A percentile compares a stretch with the other conserved stretches of the same genome.
These are phyloP conservation scores for Aspergillus nomiae DNA, from an alignment of 2,329 filamentous ascomycete genomes.

Conservation along the genomic window DNA sequence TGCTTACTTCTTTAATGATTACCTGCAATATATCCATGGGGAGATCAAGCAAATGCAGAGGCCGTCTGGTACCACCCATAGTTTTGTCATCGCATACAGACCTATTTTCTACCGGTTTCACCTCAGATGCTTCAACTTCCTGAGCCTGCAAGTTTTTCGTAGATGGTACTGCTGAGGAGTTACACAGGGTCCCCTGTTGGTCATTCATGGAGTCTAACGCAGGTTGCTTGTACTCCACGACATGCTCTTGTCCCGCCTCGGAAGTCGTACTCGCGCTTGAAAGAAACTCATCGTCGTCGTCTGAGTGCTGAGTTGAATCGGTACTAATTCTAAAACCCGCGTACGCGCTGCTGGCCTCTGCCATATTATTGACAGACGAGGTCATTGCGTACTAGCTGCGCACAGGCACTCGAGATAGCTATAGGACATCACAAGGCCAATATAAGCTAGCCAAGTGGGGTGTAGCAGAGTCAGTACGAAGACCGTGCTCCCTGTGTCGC, in stretches of 20 bases:
- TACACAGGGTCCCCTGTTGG: not conserved
- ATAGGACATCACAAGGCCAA: conserved; percentile 5
- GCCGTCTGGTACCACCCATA: conserved; percentile 42
- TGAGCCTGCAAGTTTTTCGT: not conserved
- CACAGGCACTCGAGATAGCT: not conserved
- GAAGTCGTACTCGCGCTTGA: conserved; percentile 31
- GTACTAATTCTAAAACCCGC: conserved; percentile 26
- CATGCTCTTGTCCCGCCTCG: conserved; percentile 18
- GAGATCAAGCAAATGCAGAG: conserved; percentile 70
- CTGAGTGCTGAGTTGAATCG: conserved; percentile 28
- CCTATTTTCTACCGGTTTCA: conserved; percentile 5
- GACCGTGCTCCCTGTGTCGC: conserved; percentile 7
- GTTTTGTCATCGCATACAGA: not conserved
- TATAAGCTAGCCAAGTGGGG: not conserved
- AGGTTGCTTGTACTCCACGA: conserved; percentile 13
- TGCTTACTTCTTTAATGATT: conserved; percentile 72
- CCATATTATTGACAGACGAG: conserved; percentile 22
- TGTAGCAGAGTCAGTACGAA: not conserved
- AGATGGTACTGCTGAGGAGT: not conserved
- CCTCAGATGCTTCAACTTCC: not conserved
- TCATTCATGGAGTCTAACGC: conserved; percentile 7
- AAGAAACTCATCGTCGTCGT: conserved; percentile 34
- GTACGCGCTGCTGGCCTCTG: conserved; percentile 25
- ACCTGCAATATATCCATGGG: conserved; percentile 77
- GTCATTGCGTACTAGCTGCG: conserved; percentile 8